Conservation (phyloP, 352 stramenopile genomes). For the Globisporangium abappressorium region DNA sequence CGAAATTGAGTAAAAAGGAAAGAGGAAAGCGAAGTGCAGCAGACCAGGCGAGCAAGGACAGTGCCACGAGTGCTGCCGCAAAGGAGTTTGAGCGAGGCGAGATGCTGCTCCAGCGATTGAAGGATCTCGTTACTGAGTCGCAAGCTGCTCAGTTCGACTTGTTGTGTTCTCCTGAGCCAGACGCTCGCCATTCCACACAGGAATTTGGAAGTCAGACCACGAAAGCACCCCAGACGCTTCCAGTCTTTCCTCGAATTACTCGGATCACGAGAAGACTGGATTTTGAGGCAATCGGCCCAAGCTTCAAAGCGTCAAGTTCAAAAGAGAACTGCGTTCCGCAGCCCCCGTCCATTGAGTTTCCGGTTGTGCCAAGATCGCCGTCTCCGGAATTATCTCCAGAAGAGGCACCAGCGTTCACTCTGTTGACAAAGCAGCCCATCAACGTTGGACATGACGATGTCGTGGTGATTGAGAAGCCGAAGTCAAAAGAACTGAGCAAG, state of each 20-base stretch:
- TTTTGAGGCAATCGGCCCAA: constrained; percentile 30
- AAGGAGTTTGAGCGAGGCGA: constrained; percentile 34
- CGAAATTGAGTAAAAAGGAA: constrained; percentile 14
- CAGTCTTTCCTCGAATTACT: constrained; percentile 28
- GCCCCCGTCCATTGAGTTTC: constrained; percentile 13
- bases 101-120: constrained; percentile 29
- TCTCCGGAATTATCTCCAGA: constrained; percentile 10
- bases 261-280: constrained; percentile 47
- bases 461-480: neutral
- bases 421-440: neutral
- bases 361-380: neutral
- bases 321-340: constrained; percentile 33
- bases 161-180: constrained; percentile 26
- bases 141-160: constrained; percentile 18
- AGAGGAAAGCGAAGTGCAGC: constrained; percentile 3
- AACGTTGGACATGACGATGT: neutral
- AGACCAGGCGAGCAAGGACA: constrained; percentile 8
- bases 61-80: neutral
- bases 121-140: constrained; percentile 29
- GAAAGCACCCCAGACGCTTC: constrained; percentile 20
- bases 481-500: neutral
- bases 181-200: constrained; percentile 6
- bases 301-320: neutral
- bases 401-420: constrained; percentile 14
- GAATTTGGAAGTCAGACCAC: constrained; percentile 10